Conservation (phyloP, 2,329 filamentous ascomycete species). For the Diaporthe eres region DNA sequence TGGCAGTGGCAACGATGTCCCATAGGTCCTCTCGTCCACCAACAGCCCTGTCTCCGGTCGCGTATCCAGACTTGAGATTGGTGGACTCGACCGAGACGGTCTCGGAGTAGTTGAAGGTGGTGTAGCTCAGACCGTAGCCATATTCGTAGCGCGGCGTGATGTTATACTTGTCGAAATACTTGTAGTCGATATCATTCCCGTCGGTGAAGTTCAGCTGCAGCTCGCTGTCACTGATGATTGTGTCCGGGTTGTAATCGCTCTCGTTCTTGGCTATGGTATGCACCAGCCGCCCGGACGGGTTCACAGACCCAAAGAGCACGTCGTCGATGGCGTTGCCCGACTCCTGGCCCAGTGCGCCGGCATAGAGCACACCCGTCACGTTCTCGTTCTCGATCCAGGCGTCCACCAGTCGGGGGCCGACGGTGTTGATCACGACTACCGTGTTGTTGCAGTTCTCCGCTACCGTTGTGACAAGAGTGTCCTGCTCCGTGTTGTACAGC, state of each 20-base stretch:
- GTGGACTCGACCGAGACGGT: conserved; percentile 48
- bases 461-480: conserved; percentile 68
- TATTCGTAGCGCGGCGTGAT: conserved; percentile 68
- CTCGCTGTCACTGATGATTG: conserved; percentile 55
- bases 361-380: conserved; percentile 74
- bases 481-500: conserved; percentile 76
- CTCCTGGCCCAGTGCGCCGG: conserved; percentile 75
- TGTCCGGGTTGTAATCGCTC: conserved; percentile 69
- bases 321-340: conserved; percentile 68
- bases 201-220: conserved; percentile 67
- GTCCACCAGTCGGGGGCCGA: conserved; percentile 69
- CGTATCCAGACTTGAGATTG: conserved; percentile 51
- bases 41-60: conserved; percentile 55
- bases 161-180: conserved; percentile 63
- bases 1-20: conserved; percentile 59
- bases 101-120: conserved; percentile 56
- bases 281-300: conserved; percentile 70
- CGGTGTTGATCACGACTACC: conserved; percentile 76
- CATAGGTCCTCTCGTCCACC: conserved; percentile 64
- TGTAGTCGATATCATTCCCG: conserved; percentile 67
- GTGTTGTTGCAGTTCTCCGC: conserved; percentile 73
- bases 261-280: conserved; percentile 72
- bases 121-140: conserved; percentile 70
- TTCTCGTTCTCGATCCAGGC: conserved; percentile 73
- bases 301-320: conserved; percentile 70